Percentiles rank a stretch among this genome's conserved stretches.
These are phyloP conservation scores for Coemansia sp. DNA, from an alignment of 192 early-diverging fungal species.

Conservation along the genomic window DNA sequence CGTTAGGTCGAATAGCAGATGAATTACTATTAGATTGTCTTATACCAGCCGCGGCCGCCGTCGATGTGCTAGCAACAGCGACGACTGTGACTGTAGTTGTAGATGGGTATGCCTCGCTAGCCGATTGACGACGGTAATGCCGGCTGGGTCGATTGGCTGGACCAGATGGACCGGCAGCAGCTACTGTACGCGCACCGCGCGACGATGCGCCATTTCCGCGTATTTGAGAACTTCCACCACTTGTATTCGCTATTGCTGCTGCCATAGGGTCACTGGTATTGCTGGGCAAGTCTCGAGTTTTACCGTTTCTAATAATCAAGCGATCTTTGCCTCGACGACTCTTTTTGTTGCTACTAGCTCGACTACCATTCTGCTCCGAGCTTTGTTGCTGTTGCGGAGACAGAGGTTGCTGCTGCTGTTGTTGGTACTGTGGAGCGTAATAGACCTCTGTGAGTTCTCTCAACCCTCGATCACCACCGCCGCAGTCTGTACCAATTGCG, in stretches of 20 bases:
- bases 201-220: background rate
- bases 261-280: background rate
- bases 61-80: conserved; percentile 1
- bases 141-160: conserved; percentile 1
- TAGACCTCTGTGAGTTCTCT: conserved; percentile 21
- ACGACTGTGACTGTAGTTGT: conserved; percentile 19
- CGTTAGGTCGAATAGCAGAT: conserved; percentile 38
- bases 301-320: conserved; percentile 11
- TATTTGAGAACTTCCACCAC: background rate
- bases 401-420: conserved; percentile 1
- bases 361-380: background rate
- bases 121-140: conserved; percentile 32
- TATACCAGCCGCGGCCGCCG: conserved; percentile 3
- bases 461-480: conserved; percentile 12
- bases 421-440: background rate
- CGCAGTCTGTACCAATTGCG: conserved; percentile 3
- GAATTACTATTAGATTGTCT: background rate
- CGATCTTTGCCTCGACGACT: conserved; percentile 10
- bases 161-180: background rate
- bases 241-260: background rate
- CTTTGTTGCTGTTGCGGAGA: background rate
- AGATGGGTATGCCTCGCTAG: conserved; percentile 30
- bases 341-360: background rate
- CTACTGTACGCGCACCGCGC: background rate
- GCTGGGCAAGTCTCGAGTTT: background rate